Conservation (phyloP, 2,329 filamentous ascomycete species). For the Aspergillus sp. region DNA sequence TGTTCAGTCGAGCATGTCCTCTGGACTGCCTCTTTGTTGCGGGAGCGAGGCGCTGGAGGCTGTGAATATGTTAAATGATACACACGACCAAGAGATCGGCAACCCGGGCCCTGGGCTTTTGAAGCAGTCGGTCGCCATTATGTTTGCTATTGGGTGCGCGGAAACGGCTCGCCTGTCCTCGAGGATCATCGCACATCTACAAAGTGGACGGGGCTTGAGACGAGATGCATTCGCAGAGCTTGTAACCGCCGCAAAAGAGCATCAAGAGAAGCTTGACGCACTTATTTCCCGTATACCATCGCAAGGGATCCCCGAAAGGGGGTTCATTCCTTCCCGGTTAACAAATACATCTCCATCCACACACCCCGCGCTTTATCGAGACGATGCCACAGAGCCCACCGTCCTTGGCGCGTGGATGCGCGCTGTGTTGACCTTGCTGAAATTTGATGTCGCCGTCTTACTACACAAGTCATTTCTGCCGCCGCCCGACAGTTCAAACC, state of each 20-base stretch:
- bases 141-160: not conserved
- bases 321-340: not conserved
- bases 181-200: not conserved
- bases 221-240: not conserved
- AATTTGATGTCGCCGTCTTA: not conserved
- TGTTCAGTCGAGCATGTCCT: not conserved
- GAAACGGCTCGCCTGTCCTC: not conserved
- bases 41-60: not conserved
- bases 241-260: not conserved
- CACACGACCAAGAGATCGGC: not conserved
- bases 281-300: not conserved
- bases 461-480: not conserved
- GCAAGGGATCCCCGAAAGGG: not conserved
- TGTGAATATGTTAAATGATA: not conserved
- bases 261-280: not conserved
- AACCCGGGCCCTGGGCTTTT: too few species aligned
- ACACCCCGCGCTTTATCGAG: not conserved
- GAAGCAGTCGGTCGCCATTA: not conserved
- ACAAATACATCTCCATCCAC: not conserved
- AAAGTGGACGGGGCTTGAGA: not conserved
- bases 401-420: not conserved
- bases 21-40: not conserved
- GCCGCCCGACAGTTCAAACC: not conserved
- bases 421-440: not conserved
- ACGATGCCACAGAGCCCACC: not conserved